phyloP scores from a whole-genome alignment of 2,329 filamentous ascomycete genomes.

The Sporothrix variecibatus region DNA sequence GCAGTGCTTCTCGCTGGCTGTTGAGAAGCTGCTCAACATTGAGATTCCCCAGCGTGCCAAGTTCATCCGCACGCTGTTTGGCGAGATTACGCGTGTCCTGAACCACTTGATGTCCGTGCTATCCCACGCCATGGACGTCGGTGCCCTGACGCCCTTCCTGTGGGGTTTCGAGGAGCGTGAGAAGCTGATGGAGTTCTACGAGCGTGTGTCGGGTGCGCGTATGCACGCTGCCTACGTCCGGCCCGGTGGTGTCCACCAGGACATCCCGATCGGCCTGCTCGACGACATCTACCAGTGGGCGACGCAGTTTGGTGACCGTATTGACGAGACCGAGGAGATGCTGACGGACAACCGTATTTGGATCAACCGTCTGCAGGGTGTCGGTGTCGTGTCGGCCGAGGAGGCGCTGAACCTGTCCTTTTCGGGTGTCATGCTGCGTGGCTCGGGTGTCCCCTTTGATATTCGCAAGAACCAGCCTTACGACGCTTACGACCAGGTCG shows the following conservation, averaged over 20 bases:
- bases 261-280: conserved; percentile 87
- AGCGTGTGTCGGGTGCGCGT: conserved; percentile 96
- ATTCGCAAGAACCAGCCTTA: conserved; percentile 96
- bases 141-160: conserved; percentile 94
- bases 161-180: conserved; percentile 99
- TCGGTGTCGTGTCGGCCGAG: conserved; percentile 86
- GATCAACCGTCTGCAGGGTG: conserved; percentile 87
- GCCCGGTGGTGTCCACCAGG: conserved; percentile 93
- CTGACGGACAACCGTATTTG: conserved; percentile 99
- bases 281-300: conserved; percentile 99
- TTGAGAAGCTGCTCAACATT: conserved; percentile 96
- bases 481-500: conserved; percentile 95
- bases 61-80: conserved; percentile 95
- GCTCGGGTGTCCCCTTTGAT: conserved; percentile 94
- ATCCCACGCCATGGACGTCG: conserved; percentile 98
- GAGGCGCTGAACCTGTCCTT: conserved; percentile 98
- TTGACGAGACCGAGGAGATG: conserved; percentile 98
- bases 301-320: conserved; percentile 96
- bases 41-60: conserved; percentile 95
- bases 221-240: conserved; percentile 96
- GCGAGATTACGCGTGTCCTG: conserved; percentile 86
- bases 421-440: conserved; percentile 95
- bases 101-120: conserved; percentile 99
- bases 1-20: conserved; percentile 92
- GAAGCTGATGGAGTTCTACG: conserved; percentile 99